A percentile compares a stretch with the other conserved stretches of the same genome.
phyloP scores from a whole-genome alignment of 306 rosid species.

The Rosa chinensis region DNA sequence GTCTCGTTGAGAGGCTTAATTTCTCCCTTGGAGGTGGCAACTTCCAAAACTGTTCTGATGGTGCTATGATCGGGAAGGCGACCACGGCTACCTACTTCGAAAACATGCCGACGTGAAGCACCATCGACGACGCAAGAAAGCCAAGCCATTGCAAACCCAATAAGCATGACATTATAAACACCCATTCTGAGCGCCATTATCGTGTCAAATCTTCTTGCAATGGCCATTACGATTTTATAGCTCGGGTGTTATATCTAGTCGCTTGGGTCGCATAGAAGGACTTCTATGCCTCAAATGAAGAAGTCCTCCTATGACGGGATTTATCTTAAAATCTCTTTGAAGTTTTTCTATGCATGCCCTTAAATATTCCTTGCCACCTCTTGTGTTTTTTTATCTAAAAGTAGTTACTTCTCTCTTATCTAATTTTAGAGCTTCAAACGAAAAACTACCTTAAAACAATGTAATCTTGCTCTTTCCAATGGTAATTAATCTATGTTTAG shows the following conservation, averaged over 20 bases:
- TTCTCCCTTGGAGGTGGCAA: neutral
- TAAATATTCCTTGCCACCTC: neutral
- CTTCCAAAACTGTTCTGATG: constrained; percentile 1
- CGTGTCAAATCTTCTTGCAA: constrained; percentile 5
- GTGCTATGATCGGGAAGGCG: neutral
- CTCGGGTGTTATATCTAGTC: neutral
- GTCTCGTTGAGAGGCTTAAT: constrained; percentile 10
- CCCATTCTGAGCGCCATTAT: constrained; percentile 4
- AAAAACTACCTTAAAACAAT: constrained; percentile 5
- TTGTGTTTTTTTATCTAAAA: neutral
- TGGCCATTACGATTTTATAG: constrained; percentile 1
- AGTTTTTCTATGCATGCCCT: neutral
- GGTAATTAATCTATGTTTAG: neutral
- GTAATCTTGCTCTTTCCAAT: neutral
- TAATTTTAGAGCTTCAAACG: constrained; percentile 7
- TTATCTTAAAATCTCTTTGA: constrained; percentile 6
- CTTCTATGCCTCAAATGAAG: constrained; percentile 15
- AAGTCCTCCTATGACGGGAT: constrained; percentile 22
- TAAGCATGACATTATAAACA: neutral
- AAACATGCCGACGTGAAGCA: constrained; percentile 5
- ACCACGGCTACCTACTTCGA: neutral
- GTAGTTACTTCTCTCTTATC: neutral
- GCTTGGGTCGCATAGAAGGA: constrained; percentile 21
- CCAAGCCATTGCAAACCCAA: constrained; percentile 7
- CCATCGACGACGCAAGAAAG: constrained; percentile 17